These are phyloP conservation scores for Trichosanthes cucumerina DNA, from an alignment of 306 rosid genomes.

Conservation along the genomic window DNA sequence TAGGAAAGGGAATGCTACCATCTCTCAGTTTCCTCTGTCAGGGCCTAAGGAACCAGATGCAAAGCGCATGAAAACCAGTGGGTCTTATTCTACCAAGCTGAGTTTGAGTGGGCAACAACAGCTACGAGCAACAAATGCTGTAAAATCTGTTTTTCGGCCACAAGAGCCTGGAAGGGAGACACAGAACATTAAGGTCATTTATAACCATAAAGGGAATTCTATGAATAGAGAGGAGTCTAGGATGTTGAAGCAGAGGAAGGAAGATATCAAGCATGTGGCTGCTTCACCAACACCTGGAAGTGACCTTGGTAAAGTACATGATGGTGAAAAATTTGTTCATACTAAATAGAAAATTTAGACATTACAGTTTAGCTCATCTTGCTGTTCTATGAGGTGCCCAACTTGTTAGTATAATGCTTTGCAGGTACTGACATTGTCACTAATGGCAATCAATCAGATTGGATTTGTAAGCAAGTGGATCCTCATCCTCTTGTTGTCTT, in stretches of 20 bases:
- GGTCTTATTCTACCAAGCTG: slow-evolving; percentile 27
- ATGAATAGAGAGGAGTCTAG: slow-evolving; percentile 32
- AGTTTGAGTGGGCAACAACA: slow-evolving; percentile 31
- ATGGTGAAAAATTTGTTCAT: slow-evolving; percentile 36
- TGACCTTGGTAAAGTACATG: slow-evolving; percentile 30
- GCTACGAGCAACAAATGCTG: slow-evolving; percentile 20
- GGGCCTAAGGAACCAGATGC: slow-evolving; percentile 51
- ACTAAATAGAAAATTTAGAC: slow-evolving; percentile 3
- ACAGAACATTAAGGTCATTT: slow-evolving; percentile 26
- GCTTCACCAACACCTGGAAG: slow-evolving; percentile 34
- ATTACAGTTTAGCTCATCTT: neutral
- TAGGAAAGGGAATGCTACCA: slow-evolving; percentile 24
- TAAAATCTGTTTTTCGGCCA: slow-evolving; percentile 28
- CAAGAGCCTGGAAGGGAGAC: slow-evolving; percentile 30
- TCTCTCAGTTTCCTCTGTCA: slow-evolving; percentile 24
- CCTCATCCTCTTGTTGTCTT: slow-evolving; percentile 21
- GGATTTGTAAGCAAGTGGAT: slow-evolving; percentile 27
- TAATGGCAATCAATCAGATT: slow-evolving; percentile 33
- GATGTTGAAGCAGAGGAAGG: slow-evolving; percentile 22
- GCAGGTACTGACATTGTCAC: slow-evolving; percentile 36
- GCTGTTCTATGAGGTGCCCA: slow-evolving; percentile 1
- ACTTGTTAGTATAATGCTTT: slow-evolving; percentile 16
- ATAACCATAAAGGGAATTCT: slow-evolving; percentile 28
- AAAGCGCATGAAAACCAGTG: slow-evolving; percentile 54
- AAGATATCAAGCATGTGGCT: slow-evolving; percentile 31